These are phyloP conservation scores for sorghum (Sorghum bicolor) DNA, from an alignment of 176 grass and related monocot genomes.

Conservation along the genomic window Sorghum_bicolor_NCBIv3 NC_012879.2:60055001-60055500, in stretches of 20 bases:
- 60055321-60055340: background rate
- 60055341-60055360: slow-evolving; percentile 27
- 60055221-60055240: background rate
- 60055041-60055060: background rate
- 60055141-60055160: background rate
- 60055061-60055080: background rate
- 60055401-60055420: background rate
- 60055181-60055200: background rate
- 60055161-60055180: background rate
- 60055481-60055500: background rate
- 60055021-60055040: background rate
- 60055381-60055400: slow-evolving; percentile 16
- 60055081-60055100: background rate
- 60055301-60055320: background rate
- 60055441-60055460: slow-evolving; percentile 12
- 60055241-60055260: slow-evolving; percentile 48
- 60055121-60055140: background rate
- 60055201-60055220: background rate
- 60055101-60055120: slow-evolving; percentile 5
- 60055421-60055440: slow-evolving; percentile 1
- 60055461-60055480: background rate
- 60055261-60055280: background rate
- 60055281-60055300: no score
- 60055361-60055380: slow-evolving; percentile 36
- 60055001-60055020: background rate